These are phyloP conservation scores for Pseudoneurospora amorphoporcata DNA, from an alignment of 495 filamentous ascomycete species.

Conservation along the genomic window DNA sequence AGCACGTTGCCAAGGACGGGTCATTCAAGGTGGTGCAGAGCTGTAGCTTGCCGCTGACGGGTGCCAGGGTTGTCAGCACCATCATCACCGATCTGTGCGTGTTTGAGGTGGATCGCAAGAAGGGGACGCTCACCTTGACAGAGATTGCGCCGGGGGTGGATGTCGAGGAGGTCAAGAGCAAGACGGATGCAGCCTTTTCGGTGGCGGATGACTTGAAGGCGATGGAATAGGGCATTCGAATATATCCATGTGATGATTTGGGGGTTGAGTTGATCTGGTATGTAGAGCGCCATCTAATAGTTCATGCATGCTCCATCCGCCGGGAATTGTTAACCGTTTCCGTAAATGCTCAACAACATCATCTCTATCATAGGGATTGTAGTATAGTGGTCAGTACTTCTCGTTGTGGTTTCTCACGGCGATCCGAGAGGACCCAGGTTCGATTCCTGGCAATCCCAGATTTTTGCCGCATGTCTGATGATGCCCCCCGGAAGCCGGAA, in stretches of 20 bases:
- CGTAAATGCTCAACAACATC: not conserved
- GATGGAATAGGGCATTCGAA: constrained; percentile 27
- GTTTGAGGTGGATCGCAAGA: constrained; percentile 45
- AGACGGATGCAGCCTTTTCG: constrained; percentile 44
- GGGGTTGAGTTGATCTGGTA: not conserved
- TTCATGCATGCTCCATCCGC: not conserved
- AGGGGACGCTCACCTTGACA: constrained; percentile 40
- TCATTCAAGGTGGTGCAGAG: constrained; percentile 47
- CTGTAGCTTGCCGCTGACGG: constrained; percentile 47
- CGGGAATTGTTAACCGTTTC: not conserved
- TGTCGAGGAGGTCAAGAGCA: constrained; percentile 41
- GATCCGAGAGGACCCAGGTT: not conserved
- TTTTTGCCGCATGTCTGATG: not conserved
- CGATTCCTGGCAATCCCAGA: not conserved
- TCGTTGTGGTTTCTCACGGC: no score
- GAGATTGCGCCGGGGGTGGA: constrained; percentile 46
- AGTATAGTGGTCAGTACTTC: no score
- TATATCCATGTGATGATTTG: not conserved
- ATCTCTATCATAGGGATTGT: not conserved
- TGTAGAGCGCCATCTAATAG: not conserved
- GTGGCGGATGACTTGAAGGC: constrained; percentile 37
- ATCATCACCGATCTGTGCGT: constrained; percentile 50
- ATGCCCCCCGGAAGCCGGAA: not conserved
- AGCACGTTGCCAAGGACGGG: constrained; percentile 52
- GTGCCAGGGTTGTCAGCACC: constrained; percentile 40